Percentiles rank a stretch among this genome's conserved stretches.
phyloP scores from a whole-genome alignment of 176 grass and related monocot genomes.

The Paspalum vaginatum region DNA sequence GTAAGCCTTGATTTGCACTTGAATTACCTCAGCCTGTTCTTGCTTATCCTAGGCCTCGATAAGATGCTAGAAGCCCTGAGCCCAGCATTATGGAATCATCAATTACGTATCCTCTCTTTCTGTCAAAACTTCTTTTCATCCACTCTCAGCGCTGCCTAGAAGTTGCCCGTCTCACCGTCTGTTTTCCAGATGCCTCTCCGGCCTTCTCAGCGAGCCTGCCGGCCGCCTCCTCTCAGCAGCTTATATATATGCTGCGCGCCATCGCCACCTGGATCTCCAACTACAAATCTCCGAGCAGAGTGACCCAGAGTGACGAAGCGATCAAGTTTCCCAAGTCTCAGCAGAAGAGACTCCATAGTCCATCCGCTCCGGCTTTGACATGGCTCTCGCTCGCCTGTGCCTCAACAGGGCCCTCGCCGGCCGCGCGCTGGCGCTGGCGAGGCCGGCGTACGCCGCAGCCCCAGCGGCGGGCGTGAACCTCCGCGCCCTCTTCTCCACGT shows the following conservation, averaged over 20 bases:
- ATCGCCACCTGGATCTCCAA: not conserved
- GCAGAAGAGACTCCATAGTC: not conserved
- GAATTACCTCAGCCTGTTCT: too few species aligned
- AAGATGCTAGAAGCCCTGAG: not conserved
- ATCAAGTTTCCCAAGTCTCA: not conserved
- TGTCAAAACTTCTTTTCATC: conserved; percentile 27
- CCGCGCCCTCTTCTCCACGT: conserved; percentile 10
- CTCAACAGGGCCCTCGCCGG: conserved; percentile 26
- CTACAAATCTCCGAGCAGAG: not conserved
- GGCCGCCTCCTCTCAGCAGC: not conserved
- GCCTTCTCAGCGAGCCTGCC: not conserved
- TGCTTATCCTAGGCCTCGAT: not conserved
- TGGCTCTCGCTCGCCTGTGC: conserved; percentile 50
- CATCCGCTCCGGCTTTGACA: not conserved
- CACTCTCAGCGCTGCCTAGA: not conserved
- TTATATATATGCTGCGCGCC: conserved; percentile 3
- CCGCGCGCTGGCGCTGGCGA: conserved; percentile 14
- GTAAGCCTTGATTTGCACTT: too few species aligned
- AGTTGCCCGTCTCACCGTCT: not conserved
- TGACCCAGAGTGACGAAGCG: not conserved
- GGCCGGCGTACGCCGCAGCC: not conserved
- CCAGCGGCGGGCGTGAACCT: not conserved
- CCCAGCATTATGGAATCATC: not conserved
- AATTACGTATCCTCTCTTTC: not conserved
- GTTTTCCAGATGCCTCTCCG: conserved; percentile 30